These are phyloP conservation scores for Mycena rebaudengoi DNA, from an alignment of 768 basidiomycete species.

Conservation along the genomic window DNA sequence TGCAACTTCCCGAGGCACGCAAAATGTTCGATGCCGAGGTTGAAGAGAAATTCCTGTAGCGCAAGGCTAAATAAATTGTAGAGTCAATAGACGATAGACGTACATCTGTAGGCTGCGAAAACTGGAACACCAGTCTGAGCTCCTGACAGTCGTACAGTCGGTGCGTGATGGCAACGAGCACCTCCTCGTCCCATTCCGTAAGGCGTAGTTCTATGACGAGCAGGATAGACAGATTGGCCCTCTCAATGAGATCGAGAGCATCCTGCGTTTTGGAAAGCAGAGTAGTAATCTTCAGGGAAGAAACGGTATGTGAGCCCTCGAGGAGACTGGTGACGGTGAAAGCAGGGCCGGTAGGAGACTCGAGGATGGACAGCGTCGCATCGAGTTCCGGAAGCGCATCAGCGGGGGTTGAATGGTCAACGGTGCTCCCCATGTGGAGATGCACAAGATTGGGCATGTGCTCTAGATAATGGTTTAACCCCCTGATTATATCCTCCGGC, in stretches of 20 bases:
- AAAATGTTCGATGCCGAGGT: neutral
- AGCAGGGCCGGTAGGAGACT: neutral
- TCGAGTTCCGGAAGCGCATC: neutral
- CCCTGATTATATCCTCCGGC: neutral
- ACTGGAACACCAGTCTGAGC: neutral
- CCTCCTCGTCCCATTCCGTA: slow-evolving; percentile 3
- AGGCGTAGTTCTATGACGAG: neutral
- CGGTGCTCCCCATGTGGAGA: neutral
- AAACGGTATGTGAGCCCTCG: neutral
- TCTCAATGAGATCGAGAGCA: neutral
- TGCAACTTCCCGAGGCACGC: neutral
- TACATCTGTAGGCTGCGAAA: neutral
- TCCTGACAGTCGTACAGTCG: neutral
- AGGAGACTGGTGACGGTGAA: neutral
- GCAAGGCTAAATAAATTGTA: neutral
- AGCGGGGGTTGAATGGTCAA: neutral
- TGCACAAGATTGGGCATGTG: neutral
- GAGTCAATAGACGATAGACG: neutral
- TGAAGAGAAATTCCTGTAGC: neutral
- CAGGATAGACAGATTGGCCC: neutral
- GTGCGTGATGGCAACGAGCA: neutral
- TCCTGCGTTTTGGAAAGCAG: neutral
- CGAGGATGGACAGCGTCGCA: neutral
- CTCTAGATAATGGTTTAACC: neutral
- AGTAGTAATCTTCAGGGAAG: neutral